Evolutionary conservation across 805 yeast species (phyloP), one percentile per base, ranked within the genome.

Genomic region (Monosporozyma unispora): DNA sequence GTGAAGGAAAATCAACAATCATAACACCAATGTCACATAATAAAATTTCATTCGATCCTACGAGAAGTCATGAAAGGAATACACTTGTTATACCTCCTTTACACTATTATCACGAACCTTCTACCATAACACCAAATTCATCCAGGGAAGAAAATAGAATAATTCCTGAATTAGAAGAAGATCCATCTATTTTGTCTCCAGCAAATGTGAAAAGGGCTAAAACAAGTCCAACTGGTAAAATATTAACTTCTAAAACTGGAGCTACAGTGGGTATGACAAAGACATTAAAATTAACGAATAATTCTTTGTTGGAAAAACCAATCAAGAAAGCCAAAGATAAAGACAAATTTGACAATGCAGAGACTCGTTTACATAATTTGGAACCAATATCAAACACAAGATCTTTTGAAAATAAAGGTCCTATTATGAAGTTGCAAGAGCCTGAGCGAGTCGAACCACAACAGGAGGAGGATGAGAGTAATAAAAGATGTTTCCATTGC

Each of bases 401-500:
- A 35, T 22, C 39, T 9, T 18, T 18, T 18, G 39, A 16, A 35
- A 7, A 6, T 5, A 16, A 35, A 9, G 39, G 21, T 8, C 19
- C 9, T 8, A 7, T 6, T 9, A 1, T 35, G 39, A 35, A 35
- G 14, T 35, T 18, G 8, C 39, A 35, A 35, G 39, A 35, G 18
- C 45, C 6, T 10, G 35, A 25, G 7, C 25, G 10, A 4, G 40
- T 31, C 1, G 29, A 8, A n/a, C 22, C 29, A 19, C 19, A 11
- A 18, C 4, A 19, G 35, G 9, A 25, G 2, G 48, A 25, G 27
- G 35, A 40, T 14, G 45, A 48, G 6, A 27, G 35, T 23, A 27
- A 21, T 19, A 49, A 50, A 27, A 21, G 23, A 28, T 47, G 50
- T 39, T 39, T 28, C 39, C 50, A 50, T 37, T 50, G 52, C 39